These are phyloP conservation scores for Candida pini DNA, from an alignment of 805 yeast genomes.

Conservation along the genomic window DNA sequence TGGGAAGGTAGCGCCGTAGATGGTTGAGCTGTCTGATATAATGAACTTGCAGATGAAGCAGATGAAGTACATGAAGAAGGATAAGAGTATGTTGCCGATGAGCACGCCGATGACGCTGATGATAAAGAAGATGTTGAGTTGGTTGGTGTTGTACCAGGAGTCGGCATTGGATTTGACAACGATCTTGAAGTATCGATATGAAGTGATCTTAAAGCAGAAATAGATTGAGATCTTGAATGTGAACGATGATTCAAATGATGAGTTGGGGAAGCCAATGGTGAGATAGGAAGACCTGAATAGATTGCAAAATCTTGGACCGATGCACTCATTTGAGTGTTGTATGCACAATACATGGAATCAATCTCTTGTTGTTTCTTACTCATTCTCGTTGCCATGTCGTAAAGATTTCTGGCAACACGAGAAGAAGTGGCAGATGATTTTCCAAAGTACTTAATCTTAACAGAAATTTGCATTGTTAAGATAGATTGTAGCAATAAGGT, in stretches of 20 bases:
- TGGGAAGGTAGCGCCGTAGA: background rate
- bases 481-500: conserved; percentile 20
- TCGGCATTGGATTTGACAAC: conserved; percentile 13
- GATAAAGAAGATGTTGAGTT: conserved; percentile 8
- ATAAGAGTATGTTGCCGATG: background rate
- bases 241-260: conserved; percentile 11
- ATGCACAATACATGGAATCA: conserved; percentile 8
- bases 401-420: conserved; percentile 19
- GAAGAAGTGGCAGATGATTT: conserved; percentile 5
- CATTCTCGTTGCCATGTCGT: conserved; percentile 22
- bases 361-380: conserved; percentile 20
- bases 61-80: background rate
- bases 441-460: conserved; percentile 22
- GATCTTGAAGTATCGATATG: conserved; percentile 14
- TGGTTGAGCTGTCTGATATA: background rate
- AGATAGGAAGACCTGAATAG: conserved; percentile 19
- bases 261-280: conserved; percentile 29
- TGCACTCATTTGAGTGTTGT: conserved; percentile 8
- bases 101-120: conserved; percentile 1
- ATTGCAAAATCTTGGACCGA: conserved; percentile 18
- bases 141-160: conserved; percentile 30
- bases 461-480: conserved; percentile 20
- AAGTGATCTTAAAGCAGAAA: conserved; percentile 17
- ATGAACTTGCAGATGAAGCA: background rate
- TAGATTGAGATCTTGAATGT: conserved; percentile 20